A percentile compares a stretch with the other conserved stretches of the same genome.
phyloP scores from a whole-genome alignment of 805 yeast species.

The Candida sonorensis region DNA sequence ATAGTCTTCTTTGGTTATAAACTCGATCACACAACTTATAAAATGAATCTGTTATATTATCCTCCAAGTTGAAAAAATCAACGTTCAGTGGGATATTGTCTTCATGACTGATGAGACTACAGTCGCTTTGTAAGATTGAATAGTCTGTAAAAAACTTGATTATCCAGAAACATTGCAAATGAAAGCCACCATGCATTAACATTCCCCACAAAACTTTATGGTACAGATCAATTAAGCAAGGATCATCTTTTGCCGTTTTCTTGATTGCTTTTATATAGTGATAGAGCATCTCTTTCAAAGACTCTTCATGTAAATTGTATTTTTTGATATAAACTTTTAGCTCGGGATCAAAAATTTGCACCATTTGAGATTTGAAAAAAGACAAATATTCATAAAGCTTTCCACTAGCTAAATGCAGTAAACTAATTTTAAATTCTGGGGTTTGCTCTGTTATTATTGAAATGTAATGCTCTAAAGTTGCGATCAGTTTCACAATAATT shows the following conservation, averaged over 20 bases:
- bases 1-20: conserved; percentile 13
- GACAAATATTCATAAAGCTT: conserved; percentile 14
- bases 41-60: conserved; percentile 6
- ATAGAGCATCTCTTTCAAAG: conserved; percentile 31
- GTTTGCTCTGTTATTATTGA: too few species aligned
- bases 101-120: conserved; percentile 12
- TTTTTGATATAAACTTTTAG: conserved; percentile 1
- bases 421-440: neutral
- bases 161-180: conserved; percentile 35
- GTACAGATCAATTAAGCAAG: conserved; percentile 25
- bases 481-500: too few species aligned
- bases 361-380: too few species aligned
- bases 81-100: conserved; percentile 7
- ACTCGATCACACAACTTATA: conserved; percentile 6
- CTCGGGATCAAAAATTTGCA: too few species aligned
- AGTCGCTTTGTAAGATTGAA: conserved; percentile 11
- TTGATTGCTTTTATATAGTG: conserved; percentile 31
- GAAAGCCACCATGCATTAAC: conserved; percentile 37
- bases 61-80: conserved; percentile 10
- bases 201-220: conserved; percentile 37
- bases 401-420: conserved; percentile 9
- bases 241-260: conserved; percentile 31
- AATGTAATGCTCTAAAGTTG: too few species aligned
- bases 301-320: conserved; percentile 7
- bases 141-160: conserved; percentile 32